A percentile compares a stretch with the other conserved stretches of the same genome.
Evolutionary conservation across 441 rosid genomes (phyloP).

Genomic region (Euphorbia corollata): DNA sequence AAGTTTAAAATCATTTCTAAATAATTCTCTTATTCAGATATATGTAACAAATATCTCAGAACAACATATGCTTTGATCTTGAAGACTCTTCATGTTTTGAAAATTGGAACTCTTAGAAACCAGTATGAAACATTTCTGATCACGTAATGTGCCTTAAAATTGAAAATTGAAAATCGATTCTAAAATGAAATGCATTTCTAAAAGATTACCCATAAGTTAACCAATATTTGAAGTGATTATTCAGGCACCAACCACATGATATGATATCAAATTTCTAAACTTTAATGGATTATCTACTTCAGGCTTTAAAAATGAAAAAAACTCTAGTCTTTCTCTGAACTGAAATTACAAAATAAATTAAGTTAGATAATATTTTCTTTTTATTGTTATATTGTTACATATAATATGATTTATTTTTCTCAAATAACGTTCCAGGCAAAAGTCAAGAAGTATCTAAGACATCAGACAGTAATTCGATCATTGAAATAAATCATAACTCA

Average conservation of each 20-base stretch:
- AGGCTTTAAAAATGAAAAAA: neutral
- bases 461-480: no score
- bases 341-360: neutral
- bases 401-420: neutral
- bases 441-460: neutral
- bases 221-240: neutral
- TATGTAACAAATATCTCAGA: neutral
- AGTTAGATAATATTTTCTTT: neutral
- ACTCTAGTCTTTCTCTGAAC: neutral
- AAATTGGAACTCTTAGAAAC: neutral
- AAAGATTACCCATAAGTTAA: neutral
- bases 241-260: neutral
- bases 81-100: neutral
- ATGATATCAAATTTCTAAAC: neutral
- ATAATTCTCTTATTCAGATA: neutral
- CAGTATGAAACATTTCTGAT: neutral
- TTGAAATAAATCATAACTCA: no score
- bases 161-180: neutral
- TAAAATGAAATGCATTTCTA: no score
- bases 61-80: neutral
- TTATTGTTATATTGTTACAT: no score
- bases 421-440: neutral
- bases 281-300: neutral
- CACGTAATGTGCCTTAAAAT: neutral
- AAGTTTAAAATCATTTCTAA: neutral